Evolutionary conservation across 2,329 filamentous ascomycete genomes (phyloP).

Genomic region (Cryphonectria naterciae): DNA sequence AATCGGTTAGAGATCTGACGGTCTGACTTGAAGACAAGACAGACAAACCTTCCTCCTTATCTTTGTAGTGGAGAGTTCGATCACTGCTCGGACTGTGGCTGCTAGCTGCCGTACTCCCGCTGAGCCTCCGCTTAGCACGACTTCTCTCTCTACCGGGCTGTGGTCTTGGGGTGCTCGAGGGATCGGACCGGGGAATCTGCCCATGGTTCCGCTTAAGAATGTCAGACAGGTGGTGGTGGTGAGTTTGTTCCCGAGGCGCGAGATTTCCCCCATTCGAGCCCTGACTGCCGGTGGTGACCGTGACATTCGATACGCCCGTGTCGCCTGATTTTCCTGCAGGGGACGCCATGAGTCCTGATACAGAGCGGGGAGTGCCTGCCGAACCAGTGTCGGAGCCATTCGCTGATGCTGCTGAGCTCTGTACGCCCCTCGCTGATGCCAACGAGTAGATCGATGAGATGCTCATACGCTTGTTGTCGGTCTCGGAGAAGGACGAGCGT

Average conservation of each 20-base stretch:
- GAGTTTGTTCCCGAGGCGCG: constrained; percentile 47
- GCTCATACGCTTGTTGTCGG: constrained; percentile 67
- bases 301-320: constrained; percentile 55
- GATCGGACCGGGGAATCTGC: constrained; percentile 36
- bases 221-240: constrained; percentile 49
- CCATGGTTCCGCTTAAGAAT: constrained; percentile 47
- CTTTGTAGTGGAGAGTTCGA: constrained; percentile 57
- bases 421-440: constrained; percentile 60
- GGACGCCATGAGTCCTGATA: constrained; percentile 52
- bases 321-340: constrained; percentile 53
- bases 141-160: constrained; percentile 65
- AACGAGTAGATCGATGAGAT: constrained; percentile 75
- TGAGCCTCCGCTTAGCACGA: constrained; percentile 74
- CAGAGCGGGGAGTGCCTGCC: constrained; percentile 45
- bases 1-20: constrained; percentile 36
- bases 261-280: constrained; percentile 50
- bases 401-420: constrained; percentile 56
- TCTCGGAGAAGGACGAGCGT: constrained; percentile 54
- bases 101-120: constrained; percentile 79
- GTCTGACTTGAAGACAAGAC: constrained; percentile 21
- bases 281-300: constrained; percentile 55
- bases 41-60: constrained; percentile 59
- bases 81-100: constrained; percentile 81
- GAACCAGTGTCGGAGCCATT: constrained; percentile 55
- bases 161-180: constrained; percentile 40